Conservation (phyloP, 2,329 filamentous ascomycete species). For the Coccinonectria pachysandricola region DNA sequence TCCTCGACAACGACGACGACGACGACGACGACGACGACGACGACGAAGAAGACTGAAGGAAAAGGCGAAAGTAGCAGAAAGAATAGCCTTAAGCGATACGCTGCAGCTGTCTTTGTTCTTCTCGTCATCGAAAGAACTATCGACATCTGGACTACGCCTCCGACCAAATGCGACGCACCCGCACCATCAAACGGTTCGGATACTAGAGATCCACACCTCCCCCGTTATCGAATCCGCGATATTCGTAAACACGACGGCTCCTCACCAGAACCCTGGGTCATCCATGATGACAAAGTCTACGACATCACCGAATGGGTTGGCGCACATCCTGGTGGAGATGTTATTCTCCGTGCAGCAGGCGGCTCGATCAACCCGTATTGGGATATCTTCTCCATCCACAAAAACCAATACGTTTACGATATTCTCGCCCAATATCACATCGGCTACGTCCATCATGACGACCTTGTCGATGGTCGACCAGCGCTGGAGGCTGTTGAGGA, state of each 20-base stretch:
- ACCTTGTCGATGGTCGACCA: constrained; percentile 48
- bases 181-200: no score
- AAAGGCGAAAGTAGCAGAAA: no score
- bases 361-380: constrained; percentile 57
- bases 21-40: no score
- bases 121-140: no score
- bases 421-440: constrained; percentile 56
- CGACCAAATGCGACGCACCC: neutral
- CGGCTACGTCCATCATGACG: constrained; percentile 47
- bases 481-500: constrained; percentile 47
- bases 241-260: constrained; percentile 42
- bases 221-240: constrained; percentile 40
- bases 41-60: no score
- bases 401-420: constrained; percentile 52
- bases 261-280: constrained; percentile 51
- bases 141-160: neutral
- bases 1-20: no score
- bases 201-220: constrained; percentile 30
- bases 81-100: no score
- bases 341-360: constrained; percentile 56
- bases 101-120: no score
- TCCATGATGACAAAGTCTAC: constrained; percentile 54
- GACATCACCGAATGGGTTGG: constrained; percentile 60
- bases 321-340: constrained; percentile 56
- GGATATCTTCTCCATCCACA: constrained; percentile 61